These are phyloP conservation scores for Saccharomyces hybrid DNA, from an alignment of 1,139 yeast genomes.

Conservation along the genomic window DNA sequence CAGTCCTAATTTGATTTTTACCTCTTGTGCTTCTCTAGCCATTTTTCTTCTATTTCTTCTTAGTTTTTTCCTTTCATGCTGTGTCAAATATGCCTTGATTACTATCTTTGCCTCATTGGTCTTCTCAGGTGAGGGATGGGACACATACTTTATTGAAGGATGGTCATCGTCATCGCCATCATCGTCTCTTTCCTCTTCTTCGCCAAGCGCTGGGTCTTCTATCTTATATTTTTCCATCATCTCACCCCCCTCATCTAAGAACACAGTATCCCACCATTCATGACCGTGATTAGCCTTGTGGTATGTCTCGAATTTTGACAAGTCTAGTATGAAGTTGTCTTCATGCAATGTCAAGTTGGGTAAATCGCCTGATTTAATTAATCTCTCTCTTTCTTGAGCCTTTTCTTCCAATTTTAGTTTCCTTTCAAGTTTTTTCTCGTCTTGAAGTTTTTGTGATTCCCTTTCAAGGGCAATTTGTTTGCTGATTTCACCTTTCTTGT, in stretches of 20 bases:
- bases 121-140: slow-evolving; percentile 67
- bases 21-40: slow-evolving; percentile 63
- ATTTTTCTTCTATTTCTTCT: slow-evolving; percentile 64
- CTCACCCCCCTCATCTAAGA: slow-evolving; percentile 12
- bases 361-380: slow-evolving; percentile 21
- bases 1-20: slow-evolving; percentile 68
- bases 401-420: slow-evolving; percentile 7
- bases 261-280: slow-evolving; percentile 32
- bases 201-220: slow-evolving; percentile 10
- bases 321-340: slow-evolving; percentile 11
- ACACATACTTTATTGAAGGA: slow-evolving; percentile 44
- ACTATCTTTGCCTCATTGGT: slow-evolving; percentile 49
- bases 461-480: slow-evolving; percentile 14
- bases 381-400: slow-evolving; percentile 1
- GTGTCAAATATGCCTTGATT: slow-evolving; percentile 55
- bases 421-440: slow-evolving; percentile 4
- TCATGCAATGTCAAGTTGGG: slow-evolving; percentile 24
- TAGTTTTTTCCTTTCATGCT: slow-evolving; percentile 65
- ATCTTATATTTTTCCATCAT: slow-evolving; percentile 18
- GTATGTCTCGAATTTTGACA: slow-evolving; percentile 12
- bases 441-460: slow-evolving; percentile 6
- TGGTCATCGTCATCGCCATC: slow-evolving; percentile 16
- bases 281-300: slow-evolving; percentile 5
- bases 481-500: slow-evolving; percentile 22
- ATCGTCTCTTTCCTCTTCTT: slow-evolving; percentile 17